Conservation (phyloP, 2,329 filamentous ascomycete species). For the Orbilia oligospora region DNA sequence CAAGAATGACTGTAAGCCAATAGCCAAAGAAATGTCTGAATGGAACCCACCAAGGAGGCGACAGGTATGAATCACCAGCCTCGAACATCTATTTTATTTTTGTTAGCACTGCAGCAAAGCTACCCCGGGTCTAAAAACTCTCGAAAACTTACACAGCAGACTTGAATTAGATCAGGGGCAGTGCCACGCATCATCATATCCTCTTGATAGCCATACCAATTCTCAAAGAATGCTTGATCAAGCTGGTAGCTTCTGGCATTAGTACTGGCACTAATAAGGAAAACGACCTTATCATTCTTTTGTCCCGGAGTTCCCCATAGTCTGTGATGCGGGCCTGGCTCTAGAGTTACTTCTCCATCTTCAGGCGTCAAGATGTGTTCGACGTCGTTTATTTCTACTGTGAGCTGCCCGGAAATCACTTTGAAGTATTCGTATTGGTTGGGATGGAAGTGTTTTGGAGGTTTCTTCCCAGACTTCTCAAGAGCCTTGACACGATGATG, state of each 20-base stretch:
- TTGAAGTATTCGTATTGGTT: conserved; percentile 66
- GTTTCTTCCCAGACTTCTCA: conserved; percentile 62
- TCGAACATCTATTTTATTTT: conserved; percentile 64
- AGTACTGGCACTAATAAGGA: conserved; percentile 63
- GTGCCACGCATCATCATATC: conserved; percentile 64
- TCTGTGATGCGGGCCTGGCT: conserved; percentile 61
- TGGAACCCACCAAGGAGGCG: conserved; percentile 65
- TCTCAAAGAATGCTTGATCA: conserved; percentile 66
- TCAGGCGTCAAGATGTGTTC: conserved; percentile 60
- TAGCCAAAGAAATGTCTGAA: conserved; percentile 64
- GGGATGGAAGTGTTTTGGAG: conserved; percentile 65
- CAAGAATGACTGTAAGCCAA: conserved; percentile 64
- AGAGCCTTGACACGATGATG: conserved; percentile 61
- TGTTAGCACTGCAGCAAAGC: not conserved
- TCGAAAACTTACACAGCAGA: conserved; percentile 64
- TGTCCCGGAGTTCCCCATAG: conserved; percentile 37
- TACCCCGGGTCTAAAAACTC: not conserved
- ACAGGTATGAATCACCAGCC: conserved; percentile 65
- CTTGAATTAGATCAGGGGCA: conserved; percentile 65
- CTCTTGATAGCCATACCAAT: conserved; percentile 67
- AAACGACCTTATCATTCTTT: conserved; percentile 59
- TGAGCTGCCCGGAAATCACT: conserved; percentile 64
- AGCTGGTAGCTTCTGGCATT: conserved; percentile 65
- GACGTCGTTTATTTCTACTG: conserved; percentile 65
- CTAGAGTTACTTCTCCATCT: conserved; percentile 65